These are phyloP conservation scores for Marasmius sp. DNA, from an alignment of 1,284 basidiomycete genomes.

Conservation along the genomic window DNA sequence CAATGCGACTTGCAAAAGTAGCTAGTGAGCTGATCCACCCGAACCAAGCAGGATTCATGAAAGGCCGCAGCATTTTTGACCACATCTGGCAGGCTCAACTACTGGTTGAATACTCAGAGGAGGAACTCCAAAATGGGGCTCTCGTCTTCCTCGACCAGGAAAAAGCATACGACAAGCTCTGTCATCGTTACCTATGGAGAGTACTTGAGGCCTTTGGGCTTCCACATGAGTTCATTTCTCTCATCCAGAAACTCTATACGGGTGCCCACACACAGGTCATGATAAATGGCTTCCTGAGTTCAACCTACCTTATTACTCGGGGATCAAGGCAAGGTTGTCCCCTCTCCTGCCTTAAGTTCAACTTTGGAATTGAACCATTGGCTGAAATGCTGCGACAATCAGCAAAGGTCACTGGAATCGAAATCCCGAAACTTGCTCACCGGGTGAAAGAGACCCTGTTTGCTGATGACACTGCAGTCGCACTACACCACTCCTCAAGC, in stretches of 20 bases:
- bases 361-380: slow-evolving; percentile 24
- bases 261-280: slow-evolving; percentile 17
- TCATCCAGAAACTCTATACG: slow-evolving; percentile 17
- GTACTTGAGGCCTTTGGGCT: slow-evolving; percentile 12
- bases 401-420: slow-evolving; percentile 17
- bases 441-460: slow-evolving; percentile 24
- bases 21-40: too few relatives aligned
- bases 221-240: slow-evolving; percentile 15
- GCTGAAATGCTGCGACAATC: slow-evolving; percentile 13
- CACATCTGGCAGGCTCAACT: too few relatives aligned
- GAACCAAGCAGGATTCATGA: slow-evolving; percentile 25
- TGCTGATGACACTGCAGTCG: slow-evolving; percentile 33
- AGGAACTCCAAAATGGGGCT: slow-evolving; percentile 15
- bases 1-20: too few relatives aligned
- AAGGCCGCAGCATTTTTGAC: slow-evolving; percentile 17
- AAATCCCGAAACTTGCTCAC: slow-evolving; percentile 11
- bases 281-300: slow-evolving; percentile 19
- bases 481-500: slow-evolving; percentile 19
- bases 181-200: slow-evolving; percentile 23
- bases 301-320: slow-evolving; percentile 13
- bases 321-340: slow-evolving; percentile 27
- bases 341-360: slow-evolving; percentile 28
- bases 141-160: slow-evolving; percentile 23
- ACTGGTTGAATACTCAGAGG: slow-evolving; percentile 21
- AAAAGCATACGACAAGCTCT: slow-evolving; percentile 16